These are phyloP conservation scores for Trichoderma gracile DNA, from an alignment of 2,329 filamentous ascomycete genomes.

Conservation along the genomic window DNA sequence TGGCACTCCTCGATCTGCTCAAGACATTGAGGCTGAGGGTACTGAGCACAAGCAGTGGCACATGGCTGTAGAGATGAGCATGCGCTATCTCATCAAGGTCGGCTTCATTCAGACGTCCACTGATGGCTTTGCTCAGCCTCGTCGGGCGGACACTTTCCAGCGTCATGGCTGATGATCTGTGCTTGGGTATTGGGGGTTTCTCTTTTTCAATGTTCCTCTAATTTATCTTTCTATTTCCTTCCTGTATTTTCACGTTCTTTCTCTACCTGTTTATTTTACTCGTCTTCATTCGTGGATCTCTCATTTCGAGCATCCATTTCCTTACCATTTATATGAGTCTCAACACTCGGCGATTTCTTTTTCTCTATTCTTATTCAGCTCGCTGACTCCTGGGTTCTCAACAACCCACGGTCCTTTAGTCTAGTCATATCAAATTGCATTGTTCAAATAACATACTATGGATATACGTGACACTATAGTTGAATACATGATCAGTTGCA, in stretches of 20 bases:
- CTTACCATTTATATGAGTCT: not conserved
- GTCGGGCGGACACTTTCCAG: slow-evolving; percentile 18
- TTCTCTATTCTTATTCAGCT: not conserved
- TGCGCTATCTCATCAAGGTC: slow-evolving; percentile 21
- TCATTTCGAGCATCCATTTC: not conserved
- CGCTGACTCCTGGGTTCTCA: not conserved
- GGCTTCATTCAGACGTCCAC: slow-evolving; percentile 21
- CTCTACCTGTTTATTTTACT: not conserved
- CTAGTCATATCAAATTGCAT: not conserved
- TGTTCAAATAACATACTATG: not conserved
- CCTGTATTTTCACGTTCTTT: not conserved
- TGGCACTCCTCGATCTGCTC: not conserved
- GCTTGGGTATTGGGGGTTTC: not conserved
- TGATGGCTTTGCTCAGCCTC: slow-evolving; percentile 15
- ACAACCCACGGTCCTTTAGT: not conserved
- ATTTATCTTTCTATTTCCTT: not conserved
- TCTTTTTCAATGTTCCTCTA: not conserved
- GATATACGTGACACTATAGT: too few relatives aligned
- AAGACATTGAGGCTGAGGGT: not conserved
- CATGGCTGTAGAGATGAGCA: slow-evolving; percentile 18
- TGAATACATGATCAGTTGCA: too few relatives aligned
- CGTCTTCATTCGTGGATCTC: not conserved
- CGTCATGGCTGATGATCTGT: not conserved
- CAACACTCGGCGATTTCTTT: not conserved
- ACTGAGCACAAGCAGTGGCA: slow-evolving; percentile 8